Evolutionary conservation across 2,329 filamentous ascomycete genomes (phyloP), one percentile per base, ranked within the genome.

Genomic region (Chlorencoelia australis): DNA sequence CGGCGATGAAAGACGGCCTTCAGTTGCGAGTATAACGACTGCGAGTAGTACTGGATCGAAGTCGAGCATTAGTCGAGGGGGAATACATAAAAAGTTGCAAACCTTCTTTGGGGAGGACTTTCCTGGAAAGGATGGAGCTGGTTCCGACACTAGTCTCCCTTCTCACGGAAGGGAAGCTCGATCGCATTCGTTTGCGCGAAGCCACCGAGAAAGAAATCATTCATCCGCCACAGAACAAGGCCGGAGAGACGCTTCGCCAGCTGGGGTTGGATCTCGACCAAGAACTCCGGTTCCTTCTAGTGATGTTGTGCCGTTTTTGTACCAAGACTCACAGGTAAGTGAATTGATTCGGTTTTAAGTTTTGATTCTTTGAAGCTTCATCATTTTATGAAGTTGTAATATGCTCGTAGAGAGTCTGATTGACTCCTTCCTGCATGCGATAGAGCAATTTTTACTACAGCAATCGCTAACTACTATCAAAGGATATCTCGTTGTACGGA

Each of bases 301-400:
- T 53, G 89, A 96, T 61, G 87, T 98, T 40, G 91, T 94, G 25
- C 91, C 91, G n/a, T 98, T 94, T 71, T 71, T 94, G 44, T 96
- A 91, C 57, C 91, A 96, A 61, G 85, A 91, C 56, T 73, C 73
- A 47, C 75, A 84, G 65, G 80, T 84, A 59, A 66, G 77, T 70
- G 16, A 17, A 31, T 38, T 15, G 30, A 39, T 35, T 35, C 31
- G 31, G 30, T 39, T 31, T 39, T 29, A 30, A 35, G 26, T 30
- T 27, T 22, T 24, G 30, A 35, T 35, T 29, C 16, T 41, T 18
- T 20, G 17, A 21, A 6, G 14, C 26, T 14, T 11, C 15, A 28
- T 37, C 36, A 27, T 19, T 14, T 15, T 21, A n/a, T n/a, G n/a
- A n/a, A n/a, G n/a, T n/a, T n/a, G n/a, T n/a, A n/a, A n/a, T n/a